These are phyloP conservation scores for Tuber microsphaerosporum DNA, from an alignment of 495 filamentous ascomycete species.

Conservation along the genomic window DNA sequence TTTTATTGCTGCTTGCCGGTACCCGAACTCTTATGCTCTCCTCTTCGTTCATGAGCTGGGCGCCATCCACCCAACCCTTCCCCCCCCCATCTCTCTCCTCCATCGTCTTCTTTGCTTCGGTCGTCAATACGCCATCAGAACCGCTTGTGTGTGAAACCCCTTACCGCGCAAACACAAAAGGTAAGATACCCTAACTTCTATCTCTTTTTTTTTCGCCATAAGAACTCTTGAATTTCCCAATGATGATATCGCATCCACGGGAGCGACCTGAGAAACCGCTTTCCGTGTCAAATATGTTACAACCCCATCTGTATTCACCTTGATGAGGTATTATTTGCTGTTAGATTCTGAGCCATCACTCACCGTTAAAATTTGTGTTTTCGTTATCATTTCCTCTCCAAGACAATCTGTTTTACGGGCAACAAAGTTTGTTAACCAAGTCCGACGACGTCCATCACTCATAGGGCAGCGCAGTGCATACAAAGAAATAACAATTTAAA, in stretches of 20 bases:
- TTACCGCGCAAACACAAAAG: not conserved
- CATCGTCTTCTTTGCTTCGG: not conserved
- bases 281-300: conserved; percentile 19
- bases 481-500: conserved; percentile 13
- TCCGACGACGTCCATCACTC: not conserved
- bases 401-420: not conserved
- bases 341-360: conserved; percentile 14
- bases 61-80: too few relatives aligned
- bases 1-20: not conserved
- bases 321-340: conserved; percentile 27
- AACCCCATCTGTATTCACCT: conserved; percentile 26
- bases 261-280: conserved; percentile 20
- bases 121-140: not conserved
- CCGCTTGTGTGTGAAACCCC: not conserved
- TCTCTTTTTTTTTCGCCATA: not conserved
- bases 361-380: not conserved
- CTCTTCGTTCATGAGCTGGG: not conserved
- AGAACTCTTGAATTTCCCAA: not conserved
- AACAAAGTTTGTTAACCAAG: not conserved
- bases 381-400: not conserved
- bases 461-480: not conserved
- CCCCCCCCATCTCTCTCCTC: not conserved
- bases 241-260: conserved; percentile 19
- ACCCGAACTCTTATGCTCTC: not conserved
- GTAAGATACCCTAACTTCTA: not conserved